These are phyloP conservation scores for Talaromyces sp. DNA, from an alignment of 2,329 filamentous ascomycete genomes.

Conservation along the genomic window DNA sequence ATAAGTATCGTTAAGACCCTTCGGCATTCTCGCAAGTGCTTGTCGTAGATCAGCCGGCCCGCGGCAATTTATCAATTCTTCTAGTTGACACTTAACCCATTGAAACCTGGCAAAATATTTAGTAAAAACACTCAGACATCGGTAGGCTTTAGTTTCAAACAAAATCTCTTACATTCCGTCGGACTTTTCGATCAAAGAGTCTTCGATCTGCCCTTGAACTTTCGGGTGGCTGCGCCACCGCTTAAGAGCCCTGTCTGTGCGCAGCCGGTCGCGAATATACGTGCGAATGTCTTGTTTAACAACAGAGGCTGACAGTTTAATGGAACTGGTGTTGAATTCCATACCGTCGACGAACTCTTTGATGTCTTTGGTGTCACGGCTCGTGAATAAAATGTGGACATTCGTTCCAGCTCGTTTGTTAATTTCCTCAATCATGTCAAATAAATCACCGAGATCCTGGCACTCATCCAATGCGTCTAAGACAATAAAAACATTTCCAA, in stretches of 20 bases:
- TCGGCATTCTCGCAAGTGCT: constrained; percentile 1
- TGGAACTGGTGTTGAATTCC: background rate
- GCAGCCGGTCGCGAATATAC: constrained; percentile 5
- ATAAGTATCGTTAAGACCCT: constrained; percentile 7
- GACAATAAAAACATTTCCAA: constrained; percentile 30
- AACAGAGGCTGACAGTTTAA: constrained; percentile 2
- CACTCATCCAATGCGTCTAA: constrained; percentile 12
- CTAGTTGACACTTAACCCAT: constrained; percentile 9
- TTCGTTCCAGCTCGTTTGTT: background rate
- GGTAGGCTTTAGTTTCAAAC: too few relatives aligned
- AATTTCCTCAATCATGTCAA: constrained; percentile 7
- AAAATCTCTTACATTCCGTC: constrained; percentile 13
- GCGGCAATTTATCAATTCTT: constrained; percentile 1
- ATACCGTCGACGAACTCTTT: constrained; percentile 5
- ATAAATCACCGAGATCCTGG: constrained; percentile 1
- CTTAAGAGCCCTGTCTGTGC: constrained; percentile 6
- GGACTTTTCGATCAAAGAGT: constrained; percentile 4
- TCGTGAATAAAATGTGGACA: constrained; percentile 3
- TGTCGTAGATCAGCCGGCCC: constrained; percentile 2
- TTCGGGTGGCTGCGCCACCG: constrained; percentile 4
- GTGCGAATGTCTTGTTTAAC: constrained; percentile 9
- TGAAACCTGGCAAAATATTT: constrained; percentile 9
- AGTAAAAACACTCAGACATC: too few relatives aligned
- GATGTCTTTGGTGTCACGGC: constrained; percentile 8
- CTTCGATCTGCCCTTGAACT: constrained; percentile 8